phyloP scores from a whole-genome alignment of 163 green algal species.

The Scenedesmus sp. region DNA sequence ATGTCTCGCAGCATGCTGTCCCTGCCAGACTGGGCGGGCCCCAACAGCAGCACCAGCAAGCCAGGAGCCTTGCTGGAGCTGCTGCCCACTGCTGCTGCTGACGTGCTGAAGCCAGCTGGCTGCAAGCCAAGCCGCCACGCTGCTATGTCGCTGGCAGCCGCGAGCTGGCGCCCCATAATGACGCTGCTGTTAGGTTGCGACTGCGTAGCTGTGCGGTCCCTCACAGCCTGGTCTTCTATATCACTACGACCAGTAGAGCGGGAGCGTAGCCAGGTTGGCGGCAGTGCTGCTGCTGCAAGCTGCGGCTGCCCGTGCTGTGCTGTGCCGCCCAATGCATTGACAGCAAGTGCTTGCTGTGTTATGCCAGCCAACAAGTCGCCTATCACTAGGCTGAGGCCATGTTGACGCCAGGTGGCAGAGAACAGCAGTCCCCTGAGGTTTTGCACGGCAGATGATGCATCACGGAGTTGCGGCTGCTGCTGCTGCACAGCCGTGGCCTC shows the following conservation, averaged over 20 bases:
- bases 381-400: slow-evolving; percentile 10
- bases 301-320: neutral
- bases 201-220: neutral
- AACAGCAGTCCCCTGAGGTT: neutral
- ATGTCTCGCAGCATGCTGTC: slow-evolving; percentile 14
- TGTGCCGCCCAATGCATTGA: neutral
- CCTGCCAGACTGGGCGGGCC: neutral
- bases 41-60: slow-evolving; percentile 28
- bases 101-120: neutral
- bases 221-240: neutral
- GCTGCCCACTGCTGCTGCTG: neutral
- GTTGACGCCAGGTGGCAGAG: neutral
- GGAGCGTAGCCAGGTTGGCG: neutral
- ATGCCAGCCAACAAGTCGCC: neutral
- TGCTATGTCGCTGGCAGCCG: neutral
- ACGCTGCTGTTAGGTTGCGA: neutral
- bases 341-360: neutral
- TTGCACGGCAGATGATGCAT: no score
- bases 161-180: neutral
- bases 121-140: slow-evolving; percentile 12
- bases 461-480: neutral
- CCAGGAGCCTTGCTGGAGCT: neutral
- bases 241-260: neutral
- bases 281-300: neutral
- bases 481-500: neutral